A percentile compares a stretch with the other conserved stretches of the same genome.
Evolutionary conservation across 305 asterid species (phyloP).

Genomic region (Euphrasia arctica): DNA sequence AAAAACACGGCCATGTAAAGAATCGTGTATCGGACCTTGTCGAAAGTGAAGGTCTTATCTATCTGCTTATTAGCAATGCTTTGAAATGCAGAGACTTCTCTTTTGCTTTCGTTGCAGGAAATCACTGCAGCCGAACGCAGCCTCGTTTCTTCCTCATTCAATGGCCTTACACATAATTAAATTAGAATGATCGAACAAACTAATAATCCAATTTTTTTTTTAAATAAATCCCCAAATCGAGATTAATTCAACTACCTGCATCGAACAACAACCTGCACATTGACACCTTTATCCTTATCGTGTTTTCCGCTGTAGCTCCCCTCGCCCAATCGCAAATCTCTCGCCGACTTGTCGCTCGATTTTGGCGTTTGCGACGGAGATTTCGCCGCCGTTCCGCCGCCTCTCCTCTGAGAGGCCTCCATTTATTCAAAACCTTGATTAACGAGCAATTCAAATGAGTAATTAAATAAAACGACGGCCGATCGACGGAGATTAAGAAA

Average conservation of each 20-base stretch:
- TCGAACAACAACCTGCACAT: constrained; percentile 88
- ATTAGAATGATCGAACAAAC: background rate
- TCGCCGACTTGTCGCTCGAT: constrained; percentile 63
- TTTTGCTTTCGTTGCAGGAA: constrained; percentile 80
- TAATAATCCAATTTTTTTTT: background rate
- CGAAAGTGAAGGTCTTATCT: constrained; percentile 90
- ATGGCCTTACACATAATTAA: constrained; percentile 49
- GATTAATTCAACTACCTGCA: constrained; percentile 58
- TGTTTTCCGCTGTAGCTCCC: constrained; percentile 73
- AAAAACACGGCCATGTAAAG: constrained; percentile 23
- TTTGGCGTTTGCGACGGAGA: constrained; percentile 91
- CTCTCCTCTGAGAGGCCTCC: constrained; percentile 66
- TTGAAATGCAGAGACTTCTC: constrained; percentile 89
- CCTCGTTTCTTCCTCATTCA: constrained; percentile 87
- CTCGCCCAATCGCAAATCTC: constrained; percentile 90
- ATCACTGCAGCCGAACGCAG: constrained; percentile 73
- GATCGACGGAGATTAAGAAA: too few species aligned
- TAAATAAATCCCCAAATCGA: constrained; percentile 7
- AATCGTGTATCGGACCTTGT: constrained; percentile 45
- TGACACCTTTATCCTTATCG: constrained; percentile 94
- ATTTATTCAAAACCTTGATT: constrained; percentile 23
- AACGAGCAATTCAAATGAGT: too few species aligned
- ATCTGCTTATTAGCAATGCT: constrained; percentile 98
- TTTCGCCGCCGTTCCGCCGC: constrained; percentile 58
- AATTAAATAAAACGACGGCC: too few species aligned